A percentile compares a stretch with the other conserved stretches of the same genome.
These are phyloP conservation scores for Nigrograna mackinnonii DNA, from an alignment of 2,329 filamentous ascomycete species.

Conservation along the genomic window DNA sequence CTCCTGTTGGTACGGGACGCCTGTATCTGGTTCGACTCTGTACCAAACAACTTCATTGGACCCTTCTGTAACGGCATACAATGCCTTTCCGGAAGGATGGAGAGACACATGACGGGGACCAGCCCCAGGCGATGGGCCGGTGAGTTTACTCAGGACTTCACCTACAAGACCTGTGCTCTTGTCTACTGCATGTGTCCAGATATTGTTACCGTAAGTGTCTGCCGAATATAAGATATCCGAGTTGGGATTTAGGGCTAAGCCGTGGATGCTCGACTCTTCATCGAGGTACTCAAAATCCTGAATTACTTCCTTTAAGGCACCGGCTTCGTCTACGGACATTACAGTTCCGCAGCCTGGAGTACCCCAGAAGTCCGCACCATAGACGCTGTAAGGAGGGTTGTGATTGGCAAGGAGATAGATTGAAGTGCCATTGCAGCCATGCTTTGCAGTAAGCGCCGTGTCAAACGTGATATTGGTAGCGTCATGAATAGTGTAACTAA, in stretches of 20 bases:
- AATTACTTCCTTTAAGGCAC: too few relatives aligned
- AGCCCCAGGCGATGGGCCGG: constrained; percentile 17
- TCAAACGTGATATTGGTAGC: too few relatives aligned
- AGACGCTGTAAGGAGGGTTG: too few relatives aligned
- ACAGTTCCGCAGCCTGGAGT: too few relatives aligned
- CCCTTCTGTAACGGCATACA: constrained; percentile 28
- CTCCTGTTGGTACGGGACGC: not conserved
- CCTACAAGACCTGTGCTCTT: constrained; percentile 14
- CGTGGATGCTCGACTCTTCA: constrained; percentile 28
- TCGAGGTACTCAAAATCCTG: too few relatives aligned
- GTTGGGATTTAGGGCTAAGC: constrained; percentile 20
- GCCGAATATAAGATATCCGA: constrained; percentile 33
- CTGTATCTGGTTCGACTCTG: not conserved
- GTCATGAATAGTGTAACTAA: too few relatives aligned
- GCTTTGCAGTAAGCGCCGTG: too few relatives aligned
- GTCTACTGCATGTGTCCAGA: constrained; percentile 32
- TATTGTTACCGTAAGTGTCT: constrained; percentile 33
- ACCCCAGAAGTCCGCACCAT: too few relatives aligned
- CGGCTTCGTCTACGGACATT: too few relatives aligned
- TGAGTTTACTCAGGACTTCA: constrained; percentile 19
- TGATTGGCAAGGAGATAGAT: too few relatives aligned
- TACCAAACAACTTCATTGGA: too few relatives aligned
- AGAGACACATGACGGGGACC: constrained; percentile 30
- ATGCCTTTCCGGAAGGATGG: constrained; percentile 29
- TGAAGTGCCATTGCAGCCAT: too few relatives aligned